Conservation (phyloP, 2,329 filamentous ascomycete species). For the Pseudogymnoascus sp. region DNA sequence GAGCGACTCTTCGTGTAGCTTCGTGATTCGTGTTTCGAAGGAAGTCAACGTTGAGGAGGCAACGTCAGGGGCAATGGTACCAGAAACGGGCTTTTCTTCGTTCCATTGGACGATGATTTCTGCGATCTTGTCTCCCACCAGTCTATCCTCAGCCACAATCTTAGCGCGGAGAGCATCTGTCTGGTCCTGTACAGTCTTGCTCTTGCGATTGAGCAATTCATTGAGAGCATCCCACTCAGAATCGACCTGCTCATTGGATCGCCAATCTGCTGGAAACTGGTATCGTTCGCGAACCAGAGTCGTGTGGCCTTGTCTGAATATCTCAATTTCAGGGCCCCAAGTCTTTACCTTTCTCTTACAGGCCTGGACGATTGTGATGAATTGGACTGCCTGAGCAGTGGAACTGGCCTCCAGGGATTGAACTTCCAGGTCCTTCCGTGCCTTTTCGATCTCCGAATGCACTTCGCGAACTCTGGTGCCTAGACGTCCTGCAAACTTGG, state of each 20-base stretch:
- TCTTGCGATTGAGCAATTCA: conserved; percentile 84
- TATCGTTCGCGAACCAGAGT: conserved; percentile 87
- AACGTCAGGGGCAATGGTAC: conserved; percentile 81
- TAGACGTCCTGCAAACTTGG: conserved; percentile 85
- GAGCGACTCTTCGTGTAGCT: conserved; percentile 76
- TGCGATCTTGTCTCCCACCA: conserved; percentile 78
- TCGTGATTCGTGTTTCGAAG: conserved; percentile 79
- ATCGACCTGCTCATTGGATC: conserved; percentile 92
- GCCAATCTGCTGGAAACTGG: conserved; percentile 88
- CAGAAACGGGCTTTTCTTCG: conserved; percentile 93
- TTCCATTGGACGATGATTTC: conserved; percentile 86
- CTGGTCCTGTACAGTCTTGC: conserved; percentile 92
- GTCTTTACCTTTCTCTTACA: conserved; percentile 88
- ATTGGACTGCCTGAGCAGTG: conserved; percentile 92
- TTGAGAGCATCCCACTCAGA: conserved; percentile 92
- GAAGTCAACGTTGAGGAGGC: conserved; percentile 72
- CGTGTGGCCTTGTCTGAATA: conserved; percentile 91
- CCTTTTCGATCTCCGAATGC: conserved; percentile 83
- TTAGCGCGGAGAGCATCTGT: conserved; percentile 91
- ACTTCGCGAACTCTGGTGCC: conserved; percentile 88
- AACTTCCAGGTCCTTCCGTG: conserved; percentile 79
- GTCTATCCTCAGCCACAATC: conserved; percentile 86
- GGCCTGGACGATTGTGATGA: conserved; percentile 95
- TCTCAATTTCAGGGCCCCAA: conserved; percentile 93
- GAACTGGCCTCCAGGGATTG: conserved; percentile 91